Base-by-base conservation (phyloP, 2,329 filamentous ascomycete species). In the Fusarium sp. region DNA sequence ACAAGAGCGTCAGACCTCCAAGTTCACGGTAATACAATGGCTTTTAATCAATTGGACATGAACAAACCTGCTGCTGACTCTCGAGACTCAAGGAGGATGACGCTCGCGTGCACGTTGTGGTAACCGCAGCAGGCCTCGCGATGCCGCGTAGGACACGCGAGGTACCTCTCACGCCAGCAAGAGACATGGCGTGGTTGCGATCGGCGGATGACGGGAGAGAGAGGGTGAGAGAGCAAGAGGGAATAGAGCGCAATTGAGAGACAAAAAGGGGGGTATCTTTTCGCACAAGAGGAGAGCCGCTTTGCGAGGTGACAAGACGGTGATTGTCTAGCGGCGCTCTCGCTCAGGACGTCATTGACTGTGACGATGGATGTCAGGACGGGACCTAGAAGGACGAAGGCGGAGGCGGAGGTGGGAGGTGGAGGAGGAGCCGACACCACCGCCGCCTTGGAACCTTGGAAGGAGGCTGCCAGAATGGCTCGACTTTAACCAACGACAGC, bases 41-140 rank as follows among this genome's bases (percentile, higher is more conserved):
- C 8, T 22, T n/a, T 12, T 15, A 32, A 33, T 57, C 65, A 77
- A 74, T 73, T 68, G 71, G 50, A 63, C 2, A 15, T 25, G 59
- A 20, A 77, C 85, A 47, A 78, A 92, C 90, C 85, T 87, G 86
- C 78, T 92, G 90, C 81, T 92, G 90, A 72, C 87, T 85, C 66
- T 92, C 90, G 65, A 85, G 80, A 38, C 82, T 81, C 64, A 85
- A 78, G 58, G 88, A 87, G 47, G 88, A 88, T 79, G 78, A 77
- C 84, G 83, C 72, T 79, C 82, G 71, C 80, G 76, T 64, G 73
- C 69, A 75, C 68, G 75, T 68, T 61, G 75, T 68, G 57, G 61
- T 66, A 54, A 71, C 68, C 58, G 75, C 72, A 45, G 74, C 71
- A 25, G 79, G 78, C 68, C 79, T 81, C 63, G 82, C 82, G 80